phyloP scores from a whole-genome alignment of 1,284 basidiomycete species.

The Austropuccinia psidii region DNA sequence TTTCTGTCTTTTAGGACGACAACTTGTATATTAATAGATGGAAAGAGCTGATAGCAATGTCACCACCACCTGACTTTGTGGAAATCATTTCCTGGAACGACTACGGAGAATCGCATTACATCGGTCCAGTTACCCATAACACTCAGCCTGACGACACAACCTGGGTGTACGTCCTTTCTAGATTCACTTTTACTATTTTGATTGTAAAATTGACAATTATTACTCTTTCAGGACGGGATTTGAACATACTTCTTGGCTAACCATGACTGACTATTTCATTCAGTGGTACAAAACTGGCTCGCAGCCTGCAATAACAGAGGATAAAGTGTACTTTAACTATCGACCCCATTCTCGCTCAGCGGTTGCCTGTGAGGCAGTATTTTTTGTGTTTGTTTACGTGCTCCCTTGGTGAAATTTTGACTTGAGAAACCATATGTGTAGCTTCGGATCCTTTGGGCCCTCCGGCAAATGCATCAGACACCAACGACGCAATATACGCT shows the following conservation, averaged over 20 bases:
- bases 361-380: conserved; percentile 4
- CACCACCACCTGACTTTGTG: conserved; percentile 17
- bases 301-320: conserved; percentile 16
- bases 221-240: conserved; percentile 4
- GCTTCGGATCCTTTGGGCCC: conserved; percentile 9
- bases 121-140: not conserved
- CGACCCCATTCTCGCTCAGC: conserved; percentile 22
- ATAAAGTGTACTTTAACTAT: conserved; percentile 30
- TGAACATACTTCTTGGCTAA: conserved; percentile 27
- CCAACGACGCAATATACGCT: conserved; percentile 24
- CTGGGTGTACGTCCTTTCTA: conserved; percentile 30
- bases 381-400: not conserved
- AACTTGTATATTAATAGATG: conserved; percentile 32
- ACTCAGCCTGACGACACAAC: conserved; percentile 19
- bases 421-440: not conserved
- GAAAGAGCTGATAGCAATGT: conserved; percentile 27
- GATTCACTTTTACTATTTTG: not conserved
- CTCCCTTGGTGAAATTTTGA: not conserved
- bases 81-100: conserved; percentile 36
- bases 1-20: conserved; percentile 9
- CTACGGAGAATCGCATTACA: conserved; percentile 32
- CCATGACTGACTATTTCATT: conserved; percentile 35
- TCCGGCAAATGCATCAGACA: conserved; percentile 7
- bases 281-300: conserved; percentile 33
- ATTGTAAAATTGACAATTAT: not conserved